Percentiles rank a stretch among this genome's conserved stretches.
These are phyloP conservation scores for Solanum aculeatissimum DNA, from an alignment of 305 asterid species.

Conservation along the genomic window DNA sequence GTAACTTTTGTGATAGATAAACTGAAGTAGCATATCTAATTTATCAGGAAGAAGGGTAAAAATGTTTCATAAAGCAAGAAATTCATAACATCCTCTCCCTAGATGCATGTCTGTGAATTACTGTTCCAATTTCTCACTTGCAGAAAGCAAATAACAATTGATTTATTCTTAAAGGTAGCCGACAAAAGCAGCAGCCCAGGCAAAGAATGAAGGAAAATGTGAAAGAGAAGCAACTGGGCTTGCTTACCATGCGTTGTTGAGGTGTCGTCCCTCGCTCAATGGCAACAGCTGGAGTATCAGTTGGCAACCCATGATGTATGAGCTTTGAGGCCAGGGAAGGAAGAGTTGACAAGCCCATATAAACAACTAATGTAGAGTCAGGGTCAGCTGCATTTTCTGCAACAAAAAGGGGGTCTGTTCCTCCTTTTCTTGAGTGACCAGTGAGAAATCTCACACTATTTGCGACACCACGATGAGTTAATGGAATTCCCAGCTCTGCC, in stretches of 20 bases:
- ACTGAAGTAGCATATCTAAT: neutral
- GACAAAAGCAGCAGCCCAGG: neutral
- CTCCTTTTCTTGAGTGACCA: conserved; percentile 93
- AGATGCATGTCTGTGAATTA: neutral
- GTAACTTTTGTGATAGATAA: neutral
- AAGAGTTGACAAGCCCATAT: conserved; percentile 90
- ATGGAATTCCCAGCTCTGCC: conserved; percentile 86
- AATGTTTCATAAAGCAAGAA: neutral
- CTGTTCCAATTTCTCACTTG: neutral
- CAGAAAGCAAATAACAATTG: neutral
- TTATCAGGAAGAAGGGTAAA: neutral
- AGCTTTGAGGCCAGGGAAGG: conserved; percentile 78
- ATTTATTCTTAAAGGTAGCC: neutral
- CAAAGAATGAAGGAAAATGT: neutral
- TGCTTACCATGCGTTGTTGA: conserved; percentile 62
- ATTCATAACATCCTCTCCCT: neutral
- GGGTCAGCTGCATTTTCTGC: conserved; percentile 88
- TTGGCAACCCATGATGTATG: conserved; percentile 66
- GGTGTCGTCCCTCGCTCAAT: conserved; percentile 96
- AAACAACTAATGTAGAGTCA: conserved; percentile 72
- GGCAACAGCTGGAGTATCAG: conserved; percentile 79
- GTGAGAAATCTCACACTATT: conserved; percentile 79
- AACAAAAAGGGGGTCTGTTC: conserved; percentile 75
- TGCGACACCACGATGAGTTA: conserved; percentile 94
- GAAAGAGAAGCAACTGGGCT: neutral